Base-by-base conservation (phyloP, 179 eudicot species). In the Pouteria campechiana region DNA sequence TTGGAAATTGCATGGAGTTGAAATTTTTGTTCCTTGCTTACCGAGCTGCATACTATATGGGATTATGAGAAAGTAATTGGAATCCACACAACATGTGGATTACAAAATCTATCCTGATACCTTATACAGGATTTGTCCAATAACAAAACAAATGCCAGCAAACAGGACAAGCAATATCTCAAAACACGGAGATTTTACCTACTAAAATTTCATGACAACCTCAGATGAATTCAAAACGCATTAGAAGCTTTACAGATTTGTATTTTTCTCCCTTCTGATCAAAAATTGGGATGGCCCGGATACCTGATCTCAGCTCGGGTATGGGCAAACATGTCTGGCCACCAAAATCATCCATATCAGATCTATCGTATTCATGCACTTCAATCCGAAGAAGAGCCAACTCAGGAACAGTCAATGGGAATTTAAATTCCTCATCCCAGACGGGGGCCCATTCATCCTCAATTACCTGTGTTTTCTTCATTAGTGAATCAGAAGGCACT, bases 271-370 rank as follows among this genome's bases (percentile, higher is more conserved):
- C 83, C 27, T 55, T 68, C 27, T 59, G 53, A 41, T 62, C 27
- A 45, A 65, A 51, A 41, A 76, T 59, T 0, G 83, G 73, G 42
- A 76, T 48, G 7, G 83, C 55, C 55, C 79, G 67, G 17, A 76
- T 55, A 25, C 83, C 79, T 20, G 65, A 48, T 35, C 61, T 64
- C 23, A 76, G 46, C 25, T 73, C 76, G 2, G 73, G 63, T 3
- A 76, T 49, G 3, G 76, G 83, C 44, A 76, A 46, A 15, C 76
- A 72, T 27, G 83, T 72, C 44, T 76, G 79, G 25, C 83, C 83
- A 24, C 65, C 79, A 24, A 76, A 76, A 25, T 60, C 73, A 20
- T 73, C 59, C 23, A 54, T 50, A n/a, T 64, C 58, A 1, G 63
- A 44, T 35, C 57, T 63, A 44, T 67, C 63, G 41, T 60, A 76